Percentiles rank a stretch among this genome's conserved stretches.
Evolutionary conservation across 2,329 filamentous ascomycete genomes (phyloP).

Genomic region (Penicillium sp.): DNA sequence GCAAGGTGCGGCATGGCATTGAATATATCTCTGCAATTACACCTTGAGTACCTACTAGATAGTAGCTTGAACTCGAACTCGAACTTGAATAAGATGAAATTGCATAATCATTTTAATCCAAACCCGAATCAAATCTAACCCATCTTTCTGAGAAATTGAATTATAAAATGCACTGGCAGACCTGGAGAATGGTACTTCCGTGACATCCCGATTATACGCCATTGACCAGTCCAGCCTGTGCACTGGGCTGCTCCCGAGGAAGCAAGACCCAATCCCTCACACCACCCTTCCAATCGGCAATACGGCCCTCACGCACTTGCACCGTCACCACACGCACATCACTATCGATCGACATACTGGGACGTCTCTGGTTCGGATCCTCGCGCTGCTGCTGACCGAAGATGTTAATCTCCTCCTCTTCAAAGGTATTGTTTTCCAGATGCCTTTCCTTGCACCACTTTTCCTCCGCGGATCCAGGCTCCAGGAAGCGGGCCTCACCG

Average conservation of each 20-base stretch:
- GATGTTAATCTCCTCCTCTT: slow-evolving; percentile 56
- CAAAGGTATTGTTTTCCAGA: slow-evolving; percentile 90
- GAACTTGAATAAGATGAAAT: too few relatives aligned
- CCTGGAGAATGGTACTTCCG: not conserved
- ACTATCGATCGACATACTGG: slow-evolving; percentile 70
- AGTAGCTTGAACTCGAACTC: too few relatives aligned
- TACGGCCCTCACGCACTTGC: slow-evolving; percentile 79
- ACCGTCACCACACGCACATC: slow-evolving; percentile 89
- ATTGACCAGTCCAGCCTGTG: slow-evolving; percentile 33
- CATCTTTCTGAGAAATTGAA: too few relatives aligned
- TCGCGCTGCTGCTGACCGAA: slow-evolving; percentile 44
- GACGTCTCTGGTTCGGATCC: slow-evolving; percentile 34
- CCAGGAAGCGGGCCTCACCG: slow-evolving; percentile 76
- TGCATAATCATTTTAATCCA: too few relatives aligned
- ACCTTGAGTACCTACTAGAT: too few relatives aligned
- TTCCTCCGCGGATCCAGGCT: slow-evolving; percentile 78
- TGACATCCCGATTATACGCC: slow-evolving; percentile 25
- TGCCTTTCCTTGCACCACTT: slow-evolving; percentile 81
- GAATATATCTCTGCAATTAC: too few relatives aligned
- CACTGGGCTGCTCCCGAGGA: slow-evolving; percentile 34
- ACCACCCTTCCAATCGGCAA: slow-evolving; percentile 93
- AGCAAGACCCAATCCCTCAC: slow-evolving; percentile 74
- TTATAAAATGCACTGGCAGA: too few relatives aligned
- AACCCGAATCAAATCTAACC: too few relatives aligned
- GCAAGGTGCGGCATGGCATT: too few relatives aligned